Base-by-base conservation (phyloP, 371 early-diverging fungal genomes). In the Apophysomyces ossiformis region DNA sequence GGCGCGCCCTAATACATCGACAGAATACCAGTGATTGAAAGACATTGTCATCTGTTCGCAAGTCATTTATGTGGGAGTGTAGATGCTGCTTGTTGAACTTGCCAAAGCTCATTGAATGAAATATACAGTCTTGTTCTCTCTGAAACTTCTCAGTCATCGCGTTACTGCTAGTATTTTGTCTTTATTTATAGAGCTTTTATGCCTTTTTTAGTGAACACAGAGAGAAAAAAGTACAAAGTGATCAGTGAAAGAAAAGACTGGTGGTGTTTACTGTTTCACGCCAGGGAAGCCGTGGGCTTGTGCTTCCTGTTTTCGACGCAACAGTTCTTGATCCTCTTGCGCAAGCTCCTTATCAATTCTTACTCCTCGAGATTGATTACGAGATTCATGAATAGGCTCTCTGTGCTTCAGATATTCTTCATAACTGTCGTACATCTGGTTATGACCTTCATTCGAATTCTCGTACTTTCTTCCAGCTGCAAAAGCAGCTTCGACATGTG, bases 401-500 rank as follows among this genome's bases (percentile, higher is more conserved):
- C 62, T 38, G n/a, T 67, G 37, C 45, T 67, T 60, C 37, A 45
- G 13, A 7, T 58, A 56, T 11, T 68, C 63, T 11, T 54, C 44
- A 12, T 47, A 44, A 35, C 63, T 63, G 37, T 68, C 59, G 54
- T 58, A 63, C 68, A 62, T 63, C n/a, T 57, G 11, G 61, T 68
- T 68, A 57, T 68, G 63, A 9, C 68, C 68, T 58, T 68, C 68
- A 41, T 63, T 35, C 0, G 63, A 32, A 16, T 44, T 37, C 39
- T 68, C 68, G 39, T 68, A 62, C 16, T 62, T 37, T 11, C n/a
- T n/a, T 36, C 68, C 68, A 9, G 68, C 63, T 1, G 37, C 44
- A 43, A 63, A 16, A 15, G 68, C 68, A 46, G 63, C 63, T 47
- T 68, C 68, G 35, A 63, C 54, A 16, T 68, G 68, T 1, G 68